A percentile compares a stretch with the other conserved stretches of the same genome.
Evolutionary conservation across 148 eudicot genomes (phyloP).

Genomic region (Silene conica): DNA sequence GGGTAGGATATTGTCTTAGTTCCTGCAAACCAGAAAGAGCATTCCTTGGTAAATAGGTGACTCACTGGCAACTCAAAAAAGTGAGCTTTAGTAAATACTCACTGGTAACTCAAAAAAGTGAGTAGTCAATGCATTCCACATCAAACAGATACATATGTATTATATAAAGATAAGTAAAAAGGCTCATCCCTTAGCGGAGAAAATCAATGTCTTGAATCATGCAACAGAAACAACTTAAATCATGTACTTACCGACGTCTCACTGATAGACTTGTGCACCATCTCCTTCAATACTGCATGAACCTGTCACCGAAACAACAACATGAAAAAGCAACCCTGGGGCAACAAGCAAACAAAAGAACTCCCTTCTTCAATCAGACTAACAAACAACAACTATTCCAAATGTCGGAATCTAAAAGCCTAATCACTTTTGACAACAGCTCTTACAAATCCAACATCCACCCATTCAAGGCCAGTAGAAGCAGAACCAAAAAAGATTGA

Average conservation of each 20-base stretch:
- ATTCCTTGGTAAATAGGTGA: neutral
- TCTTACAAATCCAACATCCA: neutral
- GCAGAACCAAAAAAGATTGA: neutral
- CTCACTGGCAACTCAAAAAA: neutral
- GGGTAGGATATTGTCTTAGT: conserved; percentile 84
- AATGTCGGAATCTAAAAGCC: neutral
- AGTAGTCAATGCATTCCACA: no score
- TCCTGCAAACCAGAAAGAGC: conserved; percentile 50
- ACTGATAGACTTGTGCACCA: conserved; percentile 78
- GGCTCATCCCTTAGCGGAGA: neutral
- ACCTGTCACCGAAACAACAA: conserved; percentile 39
- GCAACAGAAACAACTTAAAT: neutral
- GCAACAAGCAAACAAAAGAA: neutral
- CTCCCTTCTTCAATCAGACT: neutral
- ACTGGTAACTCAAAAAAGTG: no score
- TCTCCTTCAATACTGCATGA: conserved; percentile 81
- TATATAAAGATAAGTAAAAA: no score
- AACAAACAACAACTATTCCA: neutral
- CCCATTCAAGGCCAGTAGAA: no score
- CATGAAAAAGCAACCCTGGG: conserved; percentile 19
- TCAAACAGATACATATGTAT: no score
- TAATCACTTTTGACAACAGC: conserved; percentile 1
- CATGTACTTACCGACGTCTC: conserved; percentile 65
- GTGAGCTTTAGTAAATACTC: neutral
- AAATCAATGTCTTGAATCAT: neutral